Percentiles rank a stretch among this genome's conserved stretches.
These are phyloP conservation scores for Jimgerdemannia flammicorona DNA, from an alignment of 192 early-diverging fungal genomes.

Conservation along the genomic window DNA sequence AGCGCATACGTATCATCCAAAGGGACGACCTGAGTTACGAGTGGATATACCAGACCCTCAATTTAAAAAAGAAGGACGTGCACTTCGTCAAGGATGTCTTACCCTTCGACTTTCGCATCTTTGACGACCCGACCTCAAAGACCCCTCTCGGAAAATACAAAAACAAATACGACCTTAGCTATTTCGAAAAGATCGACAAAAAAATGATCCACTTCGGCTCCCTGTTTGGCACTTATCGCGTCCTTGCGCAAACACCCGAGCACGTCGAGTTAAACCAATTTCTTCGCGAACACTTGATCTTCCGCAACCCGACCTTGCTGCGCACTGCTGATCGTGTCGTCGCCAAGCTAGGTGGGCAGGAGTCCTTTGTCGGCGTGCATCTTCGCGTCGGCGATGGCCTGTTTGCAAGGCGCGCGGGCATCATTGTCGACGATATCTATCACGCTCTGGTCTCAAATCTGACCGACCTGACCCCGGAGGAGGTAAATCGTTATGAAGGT, in stretches of 20 bases:
- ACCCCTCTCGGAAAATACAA: slow-evolving; percentile 36
- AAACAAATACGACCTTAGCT: slow-evolving; percentile 28
- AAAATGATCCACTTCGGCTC: slow-evolving; percentile 51
- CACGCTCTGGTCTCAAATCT: slow-evolving; percentile 31
- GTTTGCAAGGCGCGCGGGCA: slow-evolving; percentile 36
- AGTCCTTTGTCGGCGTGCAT: slow-evolving; percentile 46
- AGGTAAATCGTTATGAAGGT: slow-evolving; percentile 22
- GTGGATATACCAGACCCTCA: slow-evolving; percentile 43
- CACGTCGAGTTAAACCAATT: slow-evolving; percentile 31
- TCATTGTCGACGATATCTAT: slow-evolving; percentile 47
- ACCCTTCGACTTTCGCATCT: slow-evolving; percentile 53
- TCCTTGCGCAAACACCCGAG: slow-evolving; percentile 41
- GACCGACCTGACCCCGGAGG: slow-evolving; percentile 29
- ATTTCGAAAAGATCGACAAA: slow-evolving; percentile 23
- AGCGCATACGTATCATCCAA: slow-evolving; percentile 33
- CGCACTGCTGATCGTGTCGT: slow-evolving; percentile 40
- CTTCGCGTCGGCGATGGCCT: slow-evolving; percentile 49
- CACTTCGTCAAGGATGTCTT: slow-evolving; percentile 38
- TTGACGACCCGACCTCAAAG: slow-evolving; percentile 38
- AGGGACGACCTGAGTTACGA: slow-evolving; percentile 42
- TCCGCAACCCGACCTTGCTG: slow-evolving; percentile 39
- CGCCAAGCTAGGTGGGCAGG: slow-evolving; percentile 40
- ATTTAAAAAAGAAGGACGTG: slow-evolving; percentile 39
- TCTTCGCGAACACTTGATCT: slow-evolving; percentile 42
- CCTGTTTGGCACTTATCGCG: slow-evolving; percentile 41